Evolutionary conservation across 2,329 filamentous ascomycete species (phyloP).

Genomic region (Epichloe sylvatica): DNA sequence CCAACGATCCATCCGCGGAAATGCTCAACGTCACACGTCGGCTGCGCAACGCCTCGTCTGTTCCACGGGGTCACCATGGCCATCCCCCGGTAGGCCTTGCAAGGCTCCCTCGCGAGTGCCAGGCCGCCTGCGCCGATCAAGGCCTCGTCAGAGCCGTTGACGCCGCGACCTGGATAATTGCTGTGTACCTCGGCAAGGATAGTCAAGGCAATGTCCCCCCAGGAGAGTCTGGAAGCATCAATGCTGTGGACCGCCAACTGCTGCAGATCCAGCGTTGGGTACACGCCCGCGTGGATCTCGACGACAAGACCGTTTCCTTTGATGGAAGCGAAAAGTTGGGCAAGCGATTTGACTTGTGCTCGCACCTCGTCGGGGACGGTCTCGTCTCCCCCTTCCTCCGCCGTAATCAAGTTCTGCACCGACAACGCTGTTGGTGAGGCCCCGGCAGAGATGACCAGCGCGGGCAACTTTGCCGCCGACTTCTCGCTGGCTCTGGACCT

Average conservation of each 20-base stretch:
- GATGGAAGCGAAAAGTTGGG: constrained; percentile 13
- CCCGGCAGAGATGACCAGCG: constrained; percentile 47
- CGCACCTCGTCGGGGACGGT: constrained; percentile 8
- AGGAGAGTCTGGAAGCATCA: constrained; percentile 27
- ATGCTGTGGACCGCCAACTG: constrained; percentile 59
- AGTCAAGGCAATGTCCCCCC: constrained; percentile 47
- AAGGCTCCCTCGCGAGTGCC: constrained; percentile 61
- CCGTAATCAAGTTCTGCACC: constrained; percentile 13
- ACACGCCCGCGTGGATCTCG: constrained; percentile 65
- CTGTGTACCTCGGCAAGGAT: constrained; percentile 60
- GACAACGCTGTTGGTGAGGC: constrained; percentile 55
- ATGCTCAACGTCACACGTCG: constrained; percentile 18
- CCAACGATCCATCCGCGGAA: constrained; percentile 52
- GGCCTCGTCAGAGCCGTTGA: constrained; percentile 39
- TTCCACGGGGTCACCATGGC: constrained; percentile 52
- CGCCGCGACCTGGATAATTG: constrained; percentile 47
- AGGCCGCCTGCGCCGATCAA: constrained; percentile 56
- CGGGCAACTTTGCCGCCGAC: constrained; percentile 7
- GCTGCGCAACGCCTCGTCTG: constrained; percentile 16
- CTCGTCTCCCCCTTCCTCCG: constrained; percentile 4
- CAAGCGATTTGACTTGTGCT: constrained; percentile 9
- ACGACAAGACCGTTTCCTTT: constrained; percentile 30
- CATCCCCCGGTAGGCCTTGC: constrained; percentile 58
- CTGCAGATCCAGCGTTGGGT: constrained; percentile 63
- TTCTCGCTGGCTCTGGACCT: constrained; percentile 8